phyloP scores from a whole-genome alignment of 345 rosid species.

The Combretum micranthum region DNA sequence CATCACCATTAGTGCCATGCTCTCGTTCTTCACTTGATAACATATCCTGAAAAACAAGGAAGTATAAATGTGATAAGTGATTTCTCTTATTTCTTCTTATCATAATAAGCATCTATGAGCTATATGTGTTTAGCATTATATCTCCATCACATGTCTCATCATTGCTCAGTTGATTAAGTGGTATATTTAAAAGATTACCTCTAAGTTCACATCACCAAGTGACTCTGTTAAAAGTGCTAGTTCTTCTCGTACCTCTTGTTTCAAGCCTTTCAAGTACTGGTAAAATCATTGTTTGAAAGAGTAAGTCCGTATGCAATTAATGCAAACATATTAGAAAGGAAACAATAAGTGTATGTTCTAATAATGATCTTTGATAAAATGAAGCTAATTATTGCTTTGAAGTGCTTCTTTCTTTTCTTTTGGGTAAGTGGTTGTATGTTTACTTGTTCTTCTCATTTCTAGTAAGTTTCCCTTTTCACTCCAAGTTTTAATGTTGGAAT shows the following conservation, averaged over 20 bases:
- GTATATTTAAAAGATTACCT: conserved; percentile 32
- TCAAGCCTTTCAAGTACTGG: conserved; percentile 58
- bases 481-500: no score
- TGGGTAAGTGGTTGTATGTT: no score
- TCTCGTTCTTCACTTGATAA: conserved; percentile 31
- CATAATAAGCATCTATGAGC: no score
- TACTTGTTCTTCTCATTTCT: no score
- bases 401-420: no score
- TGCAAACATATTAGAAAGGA: no score
- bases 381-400: no score
- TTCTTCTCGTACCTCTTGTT: conserved; percentile 46
- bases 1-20: conserved; percentile 20
- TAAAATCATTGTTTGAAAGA: conserved; percentile 6
- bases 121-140: background rate
- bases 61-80: conserved; percentile 3
- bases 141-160: background rate
- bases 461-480: no score
- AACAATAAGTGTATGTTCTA: no score
- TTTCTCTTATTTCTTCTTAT: no score
- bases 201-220: conserved; percentile 32
- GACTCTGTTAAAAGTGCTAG: conserved; percentile 49
- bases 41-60: conserved; percentile 32
- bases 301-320: no score
- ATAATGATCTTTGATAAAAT: no score
- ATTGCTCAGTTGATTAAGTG: conserved; percentile 5